phyloP scores from a whole-genome alignment of 2,329 filamentous ascomycete genomes.

The Ophiostoma quercus region DNA sequence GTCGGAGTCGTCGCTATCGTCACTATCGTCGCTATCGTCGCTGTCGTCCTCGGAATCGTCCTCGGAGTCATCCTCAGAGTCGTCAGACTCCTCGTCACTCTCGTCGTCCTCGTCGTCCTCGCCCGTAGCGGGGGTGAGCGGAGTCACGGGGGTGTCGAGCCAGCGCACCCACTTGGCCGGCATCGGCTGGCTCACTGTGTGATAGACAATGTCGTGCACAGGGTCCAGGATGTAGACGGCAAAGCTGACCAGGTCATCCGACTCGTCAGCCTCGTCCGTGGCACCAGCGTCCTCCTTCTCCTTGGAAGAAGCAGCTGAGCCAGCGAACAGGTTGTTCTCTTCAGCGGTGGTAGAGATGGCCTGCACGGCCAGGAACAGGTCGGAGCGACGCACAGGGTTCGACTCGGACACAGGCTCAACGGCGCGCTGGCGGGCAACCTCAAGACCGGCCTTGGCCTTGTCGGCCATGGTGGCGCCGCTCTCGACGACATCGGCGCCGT shows the following conservation, averaged over 20 bases:
- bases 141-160: conserved; percentile 72
- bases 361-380: conserved; percentile 95
- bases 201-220: conserved; percentile 83
- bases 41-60: conserved; percentile 31
- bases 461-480: not conserved
- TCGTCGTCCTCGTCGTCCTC: conserved; percentile 19
- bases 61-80: conserved; percentile 33
- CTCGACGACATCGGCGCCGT: conserved; percentile 48
- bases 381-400: conserved; percentile 86
- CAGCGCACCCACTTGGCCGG: conserved; percentile 84
- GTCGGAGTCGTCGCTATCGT: conserved; percentile 10
- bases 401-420: conserved; percentile 72
- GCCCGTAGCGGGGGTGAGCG: conserved; percentile 47
- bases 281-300: conserved; percentile 55
- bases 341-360: conserved; percentile 53
- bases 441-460: conserved; percentile 51
- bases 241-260: conserved; percentile 65
- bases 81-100: conserved; percentile 29
- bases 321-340: conserved; percentile 57
- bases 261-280: conserved; percentile 58
- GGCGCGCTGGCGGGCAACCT: conserved; percentile 72
- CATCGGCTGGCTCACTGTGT: conserved; percentile 73
- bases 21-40: not conserved
- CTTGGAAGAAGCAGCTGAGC: conserved; percentile 42
- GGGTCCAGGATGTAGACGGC: conserved; percentile 81